Base-by-base conservation (phyloP, 495 filamentous ascomycete genomes). In the Zalerion maritima region DNA sequence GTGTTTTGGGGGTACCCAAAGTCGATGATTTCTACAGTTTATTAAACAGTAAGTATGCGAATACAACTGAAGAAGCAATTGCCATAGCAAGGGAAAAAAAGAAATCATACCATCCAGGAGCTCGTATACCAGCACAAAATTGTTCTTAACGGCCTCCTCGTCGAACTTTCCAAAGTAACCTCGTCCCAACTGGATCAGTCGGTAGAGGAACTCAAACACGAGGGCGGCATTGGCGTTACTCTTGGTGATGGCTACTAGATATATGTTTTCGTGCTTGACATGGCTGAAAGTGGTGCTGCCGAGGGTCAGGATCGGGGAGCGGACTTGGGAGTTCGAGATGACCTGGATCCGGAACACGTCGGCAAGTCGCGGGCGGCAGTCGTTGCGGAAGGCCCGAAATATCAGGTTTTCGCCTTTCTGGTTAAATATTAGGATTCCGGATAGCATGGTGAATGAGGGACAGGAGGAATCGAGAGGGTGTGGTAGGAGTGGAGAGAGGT, bases 351-450 rank as follows among this genome's bases (percentile, higher is more conserved):
- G 89, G 58, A 99, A 99, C 55, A 96, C 85, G 52, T 99, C 89
- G 54, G 89, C 87, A 24, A 99, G 78, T 12, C 89, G 81, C 13
- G 89, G 89, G 22, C 89, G 81, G 54, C 86, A 94, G 57, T 99
- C 89, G 51, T 87, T 89, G 44, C 89, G 84, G 58, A 94, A 99
- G 43, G 91, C 81, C 40, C 89, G 85, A 58, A 96, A 94, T 54
- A 99, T 99, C 39, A 99, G 80, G 54, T 94, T 94, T 65, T 99
- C 89, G 60, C 89, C 89, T 56, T 99, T 99, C 52, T 96, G 91
- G 46, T 99, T 99, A 64, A 99, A 99, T 41, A 99, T 72, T 26
- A 99, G 70, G 43, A 99, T 85, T 34, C 89, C 89, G 37, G 85
- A 94, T 40, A 96, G 66, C 89, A 96, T 96, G 32, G 41, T 77